Conservation (phyloP, 2,329 filamentous ascomycete species). For the Mycosphaerella arachidis region DNA sequence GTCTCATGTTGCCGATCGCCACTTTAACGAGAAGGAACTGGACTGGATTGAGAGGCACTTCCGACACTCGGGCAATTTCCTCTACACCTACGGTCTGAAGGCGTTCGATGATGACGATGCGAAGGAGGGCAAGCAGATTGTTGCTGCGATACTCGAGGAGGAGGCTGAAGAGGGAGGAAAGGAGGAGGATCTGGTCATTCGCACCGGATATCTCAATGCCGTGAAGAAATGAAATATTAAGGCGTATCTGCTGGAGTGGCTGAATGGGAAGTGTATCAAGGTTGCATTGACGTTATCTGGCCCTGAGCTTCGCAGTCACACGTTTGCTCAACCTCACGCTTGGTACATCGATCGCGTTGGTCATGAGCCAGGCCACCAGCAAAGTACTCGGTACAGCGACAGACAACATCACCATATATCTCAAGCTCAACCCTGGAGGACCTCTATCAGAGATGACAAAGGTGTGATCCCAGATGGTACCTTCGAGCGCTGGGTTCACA, state of each 20-base stretch:
- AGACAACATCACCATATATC: not conserved
- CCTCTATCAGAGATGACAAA: not conserved
- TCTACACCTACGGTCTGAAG: not conserved
- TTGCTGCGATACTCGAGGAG: not conserved
- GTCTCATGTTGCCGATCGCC: not conserved
- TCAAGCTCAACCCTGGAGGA: not conserved
- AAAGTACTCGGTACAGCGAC: not conserved
- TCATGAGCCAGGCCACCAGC: not conserved
- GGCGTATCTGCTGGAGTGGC: too few relatives aligned
- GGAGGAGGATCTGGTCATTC: not conserved
- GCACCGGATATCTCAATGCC: not conserved
- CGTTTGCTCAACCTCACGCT: not conserved
- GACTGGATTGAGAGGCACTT: not conserved
- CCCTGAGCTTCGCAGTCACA: not conserved
- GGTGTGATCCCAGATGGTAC: not conserved
- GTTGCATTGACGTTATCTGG: not conserved
- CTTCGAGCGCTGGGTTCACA: slow-evolving; percentile 19
- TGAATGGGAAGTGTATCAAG: too few relatives aligned
- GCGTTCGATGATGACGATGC: not conserved
- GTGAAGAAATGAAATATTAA: too few relatives aligned
- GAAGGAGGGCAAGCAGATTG: not conserved
- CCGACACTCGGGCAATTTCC: not conserved
- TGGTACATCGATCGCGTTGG: not conserved
- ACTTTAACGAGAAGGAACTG: not conserved
- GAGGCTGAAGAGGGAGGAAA: not conserved